A percentile compares a stretch with the other conserved stretches of the same genome.
Conservation (phyloP, 768 basidiomycete genomes). For the Rhizopogon vulgaris region DNA sequence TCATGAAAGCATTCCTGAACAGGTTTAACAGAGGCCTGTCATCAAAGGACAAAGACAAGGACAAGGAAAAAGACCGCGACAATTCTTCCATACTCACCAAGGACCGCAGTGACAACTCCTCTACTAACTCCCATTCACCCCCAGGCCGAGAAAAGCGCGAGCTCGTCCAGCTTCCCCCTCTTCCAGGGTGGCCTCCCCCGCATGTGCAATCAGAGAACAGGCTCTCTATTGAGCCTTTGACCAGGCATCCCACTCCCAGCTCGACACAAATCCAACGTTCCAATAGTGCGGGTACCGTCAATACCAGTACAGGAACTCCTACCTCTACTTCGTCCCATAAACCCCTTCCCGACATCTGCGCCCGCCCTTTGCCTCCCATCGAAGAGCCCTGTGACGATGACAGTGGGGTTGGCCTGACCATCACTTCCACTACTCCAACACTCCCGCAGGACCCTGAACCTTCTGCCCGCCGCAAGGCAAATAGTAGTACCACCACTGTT, state of each 20-base stretch:
- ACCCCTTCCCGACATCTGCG: constrained; percentile 63
- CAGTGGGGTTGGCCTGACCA: constrained; percentile 31
- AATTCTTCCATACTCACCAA: constrained; percentile 21
- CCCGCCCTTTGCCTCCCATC: constrained; percentile 43
- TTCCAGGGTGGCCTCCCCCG: constrained; percentile 62
- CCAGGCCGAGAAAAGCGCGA: constrained; percentile 48
- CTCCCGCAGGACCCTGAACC: constrained; percentile 14
- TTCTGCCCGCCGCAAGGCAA: constrained; percentile 33
- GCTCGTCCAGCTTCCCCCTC: constrained; percentile 51
- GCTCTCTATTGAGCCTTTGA: constrained; percentile 2
- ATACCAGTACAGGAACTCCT: constrained; percentile 35
- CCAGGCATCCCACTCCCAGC: constrained; percentile 2
- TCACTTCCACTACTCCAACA: constrained; percentile 24
- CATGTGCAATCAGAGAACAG: constrained; percentile 11
- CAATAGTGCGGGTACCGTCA: constrained; percentile 20
- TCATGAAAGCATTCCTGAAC: constrained; percentile 82
- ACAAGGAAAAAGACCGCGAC: constrained; percentile 34
- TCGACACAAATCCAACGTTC: constrained; percentile 23
- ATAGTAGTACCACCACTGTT: constrained; percentile 24
- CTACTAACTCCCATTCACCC: constrained; percentile 16
- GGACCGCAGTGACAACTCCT: constrained; percentile 28
- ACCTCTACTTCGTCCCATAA: constrained; percentile 51
- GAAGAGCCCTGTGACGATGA: constrained; percentile 32
- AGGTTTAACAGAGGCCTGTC: constrained; percentile 61
- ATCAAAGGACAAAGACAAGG: constrained; percentile 52